Evolutionary conservation across 2,329 filamentous ascomycete genomes (phyloP).

Genomic region (Trichoderma sp.): DNA sequence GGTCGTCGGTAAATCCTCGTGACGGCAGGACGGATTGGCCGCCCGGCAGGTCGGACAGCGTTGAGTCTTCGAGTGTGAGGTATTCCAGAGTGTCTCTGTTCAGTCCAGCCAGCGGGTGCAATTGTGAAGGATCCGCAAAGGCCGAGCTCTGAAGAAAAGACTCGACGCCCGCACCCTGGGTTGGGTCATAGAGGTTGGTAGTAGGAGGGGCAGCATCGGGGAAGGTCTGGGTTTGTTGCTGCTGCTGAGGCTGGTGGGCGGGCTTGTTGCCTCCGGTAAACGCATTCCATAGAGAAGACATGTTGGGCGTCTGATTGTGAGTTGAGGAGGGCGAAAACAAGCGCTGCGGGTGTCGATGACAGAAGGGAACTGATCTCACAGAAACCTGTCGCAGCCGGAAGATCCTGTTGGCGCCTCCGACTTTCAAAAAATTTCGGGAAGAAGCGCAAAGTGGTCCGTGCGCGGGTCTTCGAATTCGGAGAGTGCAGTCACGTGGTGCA

Average conservation of each 20-base stretch:
- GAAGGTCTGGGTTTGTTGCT: constrained; percentile 34
- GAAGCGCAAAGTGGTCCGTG: constrained; percentile 31
- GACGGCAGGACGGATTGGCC: constrained; percentile 87
- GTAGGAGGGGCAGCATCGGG: constrained; percentile 43
- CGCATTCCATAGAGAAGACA: constrained; percentile 63
- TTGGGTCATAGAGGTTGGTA: constrained; percentile 68
- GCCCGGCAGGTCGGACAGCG: constrained; percentile 82
- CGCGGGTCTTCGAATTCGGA: constrained; percentile 1
- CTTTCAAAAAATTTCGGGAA: constrained; percentile 34
- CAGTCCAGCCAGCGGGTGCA: constrained; percentile 91
- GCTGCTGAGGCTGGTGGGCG: constrained; percentile 38
- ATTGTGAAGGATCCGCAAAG: constrained; percentile 80
- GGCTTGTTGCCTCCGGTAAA: constrained; percentile 61
- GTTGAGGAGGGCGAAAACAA: background rate
- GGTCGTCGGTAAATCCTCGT: constrained; percentile 95
- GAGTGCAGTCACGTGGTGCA: constrained; percentile 16
- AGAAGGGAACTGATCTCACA: constrained; percentile 3
- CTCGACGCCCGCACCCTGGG: constrained; percentile 75
- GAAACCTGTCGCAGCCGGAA: constrained; percentile 20
- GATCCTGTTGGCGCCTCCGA: constrained; percentile 12
- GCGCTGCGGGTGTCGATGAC: constrained; percentile 14
- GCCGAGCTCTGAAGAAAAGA: constrained; percentile 78
- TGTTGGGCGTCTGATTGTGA: constrained; percentile 33
- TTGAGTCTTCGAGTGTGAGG: constrained; percentile 87
- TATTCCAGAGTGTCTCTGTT: constrained; percentile 95